Evolutionary conservation across 2,329 filamentous ascomycete genomes (phyloP).

Genomic region (Malbranchea cinnamomea): DNA sequence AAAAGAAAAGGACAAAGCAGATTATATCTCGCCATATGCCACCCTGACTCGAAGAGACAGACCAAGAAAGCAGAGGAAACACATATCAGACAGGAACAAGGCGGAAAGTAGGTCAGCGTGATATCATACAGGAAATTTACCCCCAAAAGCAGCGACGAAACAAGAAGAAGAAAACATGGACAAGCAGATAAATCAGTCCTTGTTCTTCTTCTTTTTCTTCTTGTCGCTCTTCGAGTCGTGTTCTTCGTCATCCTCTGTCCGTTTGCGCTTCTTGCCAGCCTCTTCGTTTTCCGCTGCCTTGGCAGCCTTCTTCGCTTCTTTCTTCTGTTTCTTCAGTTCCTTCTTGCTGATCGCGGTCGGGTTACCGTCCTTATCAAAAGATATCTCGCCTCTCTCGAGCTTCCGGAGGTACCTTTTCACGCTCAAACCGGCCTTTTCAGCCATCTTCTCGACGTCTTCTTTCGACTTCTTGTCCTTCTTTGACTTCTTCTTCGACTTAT

Average conservation of each 20-base stretch:
- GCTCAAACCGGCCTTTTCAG: conserved; percentile 52
- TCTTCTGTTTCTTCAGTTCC: conserved; percentile 58
- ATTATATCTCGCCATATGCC: conserved; percentile 9
- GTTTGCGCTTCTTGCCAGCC: conserved; percentile 60
- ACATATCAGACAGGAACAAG: neutral
- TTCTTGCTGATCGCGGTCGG: conserved; percentile 59
- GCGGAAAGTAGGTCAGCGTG: conserved; percentile 14
- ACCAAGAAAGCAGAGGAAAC: neutral
- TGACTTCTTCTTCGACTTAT: conserved; percentile 14
- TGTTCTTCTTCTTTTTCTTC: conserved; percentile 52
- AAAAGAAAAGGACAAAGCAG: conserved; percentile 15
- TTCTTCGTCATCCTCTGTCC: conserved; percentile 40
- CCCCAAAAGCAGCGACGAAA: conserved; percentile 7
- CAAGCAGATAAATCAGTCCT: conserved; percentile 32
- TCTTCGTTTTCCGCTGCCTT: conserved; percentile 29
- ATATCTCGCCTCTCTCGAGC: conserved; percentile 60
- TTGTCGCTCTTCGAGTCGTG: conserved; percentile 36
- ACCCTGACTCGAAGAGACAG: conserved; percentile 1
- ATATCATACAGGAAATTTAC: conserved; percentile 32
- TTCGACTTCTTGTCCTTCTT: conserved; percentile 34
- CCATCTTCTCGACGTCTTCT: conserved; percentile 40
- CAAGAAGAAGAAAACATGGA: conserved; percentile 12
- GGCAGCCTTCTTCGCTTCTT: conserved; percentile 42
- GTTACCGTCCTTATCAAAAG: conserved; percentile 48
- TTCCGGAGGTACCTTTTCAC: conserved; percentile 67